Evolutionary conservation across 257 asterid species (phyloP), one percentile per base, ranked within the genome.

Genomic region (Solanum corneliomulleri): DNA sequence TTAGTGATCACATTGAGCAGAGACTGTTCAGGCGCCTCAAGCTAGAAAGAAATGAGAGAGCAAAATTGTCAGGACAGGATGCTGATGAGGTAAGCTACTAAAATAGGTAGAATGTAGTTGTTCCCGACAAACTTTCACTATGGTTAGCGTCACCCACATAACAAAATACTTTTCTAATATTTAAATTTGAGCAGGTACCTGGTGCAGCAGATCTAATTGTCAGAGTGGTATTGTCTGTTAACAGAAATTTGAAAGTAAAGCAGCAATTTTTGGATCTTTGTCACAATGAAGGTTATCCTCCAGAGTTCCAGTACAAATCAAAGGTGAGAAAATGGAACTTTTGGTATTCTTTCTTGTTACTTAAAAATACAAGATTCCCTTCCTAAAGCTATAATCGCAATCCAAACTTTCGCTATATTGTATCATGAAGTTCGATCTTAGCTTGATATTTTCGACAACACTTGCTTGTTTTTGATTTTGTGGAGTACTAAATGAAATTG

Each of bases 1-100:
- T 95, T 75, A 92, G 97, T 88, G 94, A 93, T 88, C 94, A 94
- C 86, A 92, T 92, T 85, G 98, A 95, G 91, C 82, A 91, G 86
- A 91, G 96, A 87, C 94, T 94, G 56, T 89, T 87, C 89, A 86
- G 74, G 89, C 87, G 89, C 89, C 96, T 95, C 69, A 89, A 91
- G 83, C 88, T 41, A 86, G 97, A 95, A 87, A 93, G 95, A 89
- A 85, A 88, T 82, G 94, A 90, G 85, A 92, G 96, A 87, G 97
- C 95, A 31, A 90, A 90, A 41, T 74, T 76, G 85, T 37, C 37
- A 49, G 95, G 95, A 56, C 89, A 90, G 90, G 83, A 88, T 72
- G 80, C 87, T n/a, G 92, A 90, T 74, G 94, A 93, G 91, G 98
- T 93, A 91, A 91, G 92, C 86, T 35, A 29, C 66, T 44, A 49